Evolutionary conservation across 1,139 yeast genomes (phyloP).

Genomic region (Taphrina pruni): DNA sequence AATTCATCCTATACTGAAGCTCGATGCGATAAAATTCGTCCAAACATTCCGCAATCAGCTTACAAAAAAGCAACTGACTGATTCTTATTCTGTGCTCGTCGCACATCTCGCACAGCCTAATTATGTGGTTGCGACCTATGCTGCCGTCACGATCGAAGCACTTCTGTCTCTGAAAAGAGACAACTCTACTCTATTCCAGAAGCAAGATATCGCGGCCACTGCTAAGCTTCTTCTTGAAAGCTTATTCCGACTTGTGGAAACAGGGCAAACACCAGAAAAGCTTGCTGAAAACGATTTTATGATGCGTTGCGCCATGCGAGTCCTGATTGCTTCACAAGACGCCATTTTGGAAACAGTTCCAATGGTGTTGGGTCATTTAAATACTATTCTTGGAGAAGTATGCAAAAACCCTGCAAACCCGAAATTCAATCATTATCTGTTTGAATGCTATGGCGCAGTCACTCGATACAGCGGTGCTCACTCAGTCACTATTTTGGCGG

Average conservation of each 20-base stretch:
- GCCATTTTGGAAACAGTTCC: constrained; percentile 56
- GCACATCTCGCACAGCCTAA: constrained; percentile 66
- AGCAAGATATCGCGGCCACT: constrained; percentile 68
- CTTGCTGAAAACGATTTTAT: constrained; percentile 93
- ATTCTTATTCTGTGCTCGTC: constrained; percentile 81
- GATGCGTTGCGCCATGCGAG: constrained; percentile 80
- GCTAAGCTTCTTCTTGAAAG: constrained; percentile 64
- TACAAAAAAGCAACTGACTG: constrained; percentile 78
- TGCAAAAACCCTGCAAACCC: constrained; percentile 95
- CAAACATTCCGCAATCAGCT: constrained; percentile 86
- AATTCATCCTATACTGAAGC: constrained; percentile 74
- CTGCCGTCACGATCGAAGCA: constrained; percentile 91
- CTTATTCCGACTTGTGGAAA: constrained; percentile 69
- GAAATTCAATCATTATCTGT: constrained; percentile 83
- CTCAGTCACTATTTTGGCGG: constrained; percentile 42
- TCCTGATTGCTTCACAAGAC: constrained; percentile 76
- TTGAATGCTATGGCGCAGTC: constrained; percentile 83
- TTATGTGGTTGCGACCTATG: constrained; percentile 88
- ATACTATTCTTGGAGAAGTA: constrained; percentile 71
- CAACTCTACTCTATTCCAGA: constrained; percentile 66
- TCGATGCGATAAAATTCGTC: constrained; percentile 91
- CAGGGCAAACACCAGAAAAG: constrained; percentile 79
- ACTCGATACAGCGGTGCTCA: constrained; percentile 58
- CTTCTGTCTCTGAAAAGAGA: constrained; percentile 72
- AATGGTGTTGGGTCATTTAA: constrained; percentile 58